A percentile compares a stretch with the other conserved stretches of the same genome.
phyloP scores from a whole-genome alignment of 176 grass and related monocot species.

The maize (Zea mays) region DNA sequence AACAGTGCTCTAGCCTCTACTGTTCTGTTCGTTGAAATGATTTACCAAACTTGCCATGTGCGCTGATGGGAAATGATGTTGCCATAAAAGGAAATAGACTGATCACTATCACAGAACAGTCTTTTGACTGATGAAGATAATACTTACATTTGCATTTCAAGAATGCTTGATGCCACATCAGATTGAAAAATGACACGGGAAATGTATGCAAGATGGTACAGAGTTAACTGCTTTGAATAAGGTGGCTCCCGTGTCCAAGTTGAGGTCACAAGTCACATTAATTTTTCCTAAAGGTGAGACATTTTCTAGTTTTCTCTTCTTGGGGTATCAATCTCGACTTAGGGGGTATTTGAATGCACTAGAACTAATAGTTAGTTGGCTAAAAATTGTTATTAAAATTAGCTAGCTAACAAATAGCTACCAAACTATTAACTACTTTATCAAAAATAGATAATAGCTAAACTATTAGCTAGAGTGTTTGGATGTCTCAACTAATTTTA shows the following conservation, averaged over 20 bases:
- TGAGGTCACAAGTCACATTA: neutral
- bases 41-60: conserved; percentile 1
- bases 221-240: neutral
- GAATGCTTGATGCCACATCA: neutral
- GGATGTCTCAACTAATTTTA: too few relatives aligned
- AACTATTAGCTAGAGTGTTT: too few relatives aligned
- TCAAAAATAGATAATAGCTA: too few relatives aligned
- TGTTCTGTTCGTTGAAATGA: conserved; percentile 24
- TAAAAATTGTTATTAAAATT: too few relatives aligned
- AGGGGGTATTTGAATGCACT: too few relatives aligned
- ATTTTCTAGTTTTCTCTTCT: neutral
- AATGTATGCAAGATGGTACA: conserved; percentile 15
- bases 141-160: conserved; percentile 20
- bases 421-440: too few relatives aligned
- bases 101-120: neutral
- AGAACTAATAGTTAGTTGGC: too few relatives aligned
- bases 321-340: neutral
- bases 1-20: neutral
- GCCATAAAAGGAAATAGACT: neutral
- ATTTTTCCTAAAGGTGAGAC: neutral
- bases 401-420: too few relatives aligned
- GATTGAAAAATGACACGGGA: conserved; percentile 3
- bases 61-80: neutral
- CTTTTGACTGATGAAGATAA: neutral
- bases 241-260: neutral